These are phyloP conservation scores for Trichoderma cornu-damae DNA, from an alignment of 2,329 filamentous ascomycete species.

Conservation along the genomic window DNA sequence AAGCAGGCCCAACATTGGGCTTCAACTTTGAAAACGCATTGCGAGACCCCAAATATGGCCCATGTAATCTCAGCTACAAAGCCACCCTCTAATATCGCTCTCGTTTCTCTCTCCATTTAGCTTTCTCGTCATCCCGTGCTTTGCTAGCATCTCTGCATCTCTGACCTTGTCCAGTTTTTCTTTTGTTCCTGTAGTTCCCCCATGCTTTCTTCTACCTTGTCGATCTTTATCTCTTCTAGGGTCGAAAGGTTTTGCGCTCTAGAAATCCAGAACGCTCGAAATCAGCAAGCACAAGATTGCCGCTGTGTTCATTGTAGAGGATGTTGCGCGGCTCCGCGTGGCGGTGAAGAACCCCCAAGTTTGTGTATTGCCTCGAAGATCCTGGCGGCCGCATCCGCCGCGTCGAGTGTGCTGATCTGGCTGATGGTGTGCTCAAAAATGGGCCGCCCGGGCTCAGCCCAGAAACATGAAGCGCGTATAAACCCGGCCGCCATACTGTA, in stretches of 20 bases:
- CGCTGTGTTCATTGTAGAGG: slow-evolving; percentile 25
- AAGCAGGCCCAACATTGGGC: too few species aligned
- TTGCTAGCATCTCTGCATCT: too few species aligned
- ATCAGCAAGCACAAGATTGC: slow-evolving; percentile 31
- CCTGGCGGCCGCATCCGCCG: background rate
- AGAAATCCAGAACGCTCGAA: slow-evolving; percentile 20
- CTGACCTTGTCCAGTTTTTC: background rate
- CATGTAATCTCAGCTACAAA: background rate
- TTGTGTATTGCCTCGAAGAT: slow-evolving; percentile 17
- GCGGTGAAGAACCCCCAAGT: slow-evolving; percentile 25
- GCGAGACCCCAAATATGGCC: background rate
- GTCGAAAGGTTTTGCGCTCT: too few species aligned
- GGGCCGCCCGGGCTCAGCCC: slow-evolving; percentile 25
- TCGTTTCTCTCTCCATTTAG: background rate
- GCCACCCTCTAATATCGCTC: background rate
- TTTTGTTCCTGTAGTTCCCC: background rate
- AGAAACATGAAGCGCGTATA: slow-evolving; percentile 33
- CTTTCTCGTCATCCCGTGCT: too few species aligned
- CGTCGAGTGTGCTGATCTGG: background rate
- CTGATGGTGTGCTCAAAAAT: background rate
- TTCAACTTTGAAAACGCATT: background rate
- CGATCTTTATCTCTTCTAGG: background rate
- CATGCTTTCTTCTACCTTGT: background rate
- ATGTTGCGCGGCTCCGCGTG: slow-evolving; percentile 33
- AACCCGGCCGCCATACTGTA: slow-evolving; percentile 30